Percentiles rank a stretch among this genome's conserved stretches.
These are phyloP conservation scores for Barbatosphaeria neglecta DNA, from an alignment of 495 filamentous ascomycete genomes.

Conservation along the genomic window DNA sequence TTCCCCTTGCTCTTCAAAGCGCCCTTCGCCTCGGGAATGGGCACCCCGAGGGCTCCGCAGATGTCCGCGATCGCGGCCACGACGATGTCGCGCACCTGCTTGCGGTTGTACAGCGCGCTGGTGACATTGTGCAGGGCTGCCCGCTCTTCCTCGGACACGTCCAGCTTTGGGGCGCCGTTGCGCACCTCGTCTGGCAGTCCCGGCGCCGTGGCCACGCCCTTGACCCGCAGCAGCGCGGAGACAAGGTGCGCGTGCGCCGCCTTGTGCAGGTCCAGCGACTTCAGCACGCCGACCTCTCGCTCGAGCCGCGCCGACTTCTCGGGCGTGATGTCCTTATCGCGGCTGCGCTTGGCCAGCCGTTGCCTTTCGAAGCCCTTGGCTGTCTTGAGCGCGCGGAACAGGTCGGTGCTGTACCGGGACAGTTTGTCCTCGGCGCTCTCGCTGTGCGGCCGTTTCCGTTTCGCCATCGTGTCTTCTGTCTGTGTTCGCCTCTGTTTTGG, in stretches of 20 bases:
- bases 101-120: slow-evolving; percentile 68
- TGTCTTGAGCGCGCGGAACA: slow-evolving; percentile 60
- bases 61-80: slow-evolving; percentile 50
- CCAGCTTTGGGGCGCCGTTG: slow-evolving; percentile 32
- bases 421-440: slow-evolving; percentile 41
- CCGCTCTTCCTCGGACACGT: slow-evolving; percentile 35
- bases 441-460: slow-evolving; percentile 31
- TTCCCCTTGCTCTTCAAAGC: slow-evolving; percentile 5
- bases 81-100: slow-evolving; percentile 58
- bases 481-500: background rate
- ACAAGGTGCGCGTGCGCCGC: slow-evolving; percentile 60
- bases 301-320: slow-evolving; percentile 46
- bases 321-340: slow-evolving; percentile 46
- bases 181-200: slow-evolving; percentile 38
- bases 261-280: slow-evolving; percentile 48
- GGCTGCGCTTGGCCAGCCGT: slow-evolving; percentile 67
- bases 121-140: slow-evolving; percentile 56
- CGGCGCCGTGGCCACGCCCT: slow-evolving; percentile 47
- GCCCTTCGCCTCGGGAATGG: slow-evolving; percentile 31
- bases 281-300: slow-evolving; percentile 63
- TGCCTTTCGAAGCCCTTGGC: slow-evolving; percentile 84
- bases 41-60: slow-evolving; percentile 47
- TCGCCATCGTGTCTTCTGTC: slow-evolving; percentile 22
- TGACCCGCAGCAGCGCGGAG: slow-evolving; percentile 63
- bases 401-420: slow-evolving; percentile 42